Conservation (phyloP, 768 basidiomycete genomes). For the Chlorophyllum brunneum region DNA sequence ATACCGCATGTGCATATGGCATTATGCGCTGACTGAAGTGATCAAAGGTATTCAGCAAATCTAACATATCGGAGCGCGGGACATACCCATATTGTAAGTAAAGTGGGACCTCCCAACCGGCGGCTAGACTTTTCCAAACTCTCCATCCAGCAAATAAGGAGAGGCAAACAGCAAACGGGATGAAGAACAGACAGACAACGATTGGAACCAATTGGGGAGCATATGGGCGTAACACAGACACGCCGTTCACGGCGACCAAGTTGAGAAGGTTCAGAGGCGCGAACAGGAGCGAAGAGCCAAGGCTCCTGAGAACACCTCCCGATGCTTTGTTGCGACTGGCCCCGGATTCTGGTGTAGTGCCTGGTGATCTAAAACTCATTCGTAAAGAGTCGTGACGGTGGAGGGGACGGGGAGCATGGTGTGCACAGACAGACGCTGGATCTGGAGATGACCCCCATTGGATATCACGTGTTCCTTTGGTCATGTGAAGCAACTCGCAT, state of each 20-base stretch:
- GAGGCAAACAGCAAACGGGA: conserved; percentile 59
- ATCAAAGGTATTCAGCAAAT: conserved; percentile 12
- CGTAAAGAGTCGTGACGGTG: neutral
- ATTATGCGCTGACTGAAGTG: conserved; percentile 51
- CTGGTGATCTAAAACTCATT: neutral
- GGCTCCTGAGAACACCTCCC: neutral
- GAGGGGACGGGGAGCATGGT: too few species aligned
- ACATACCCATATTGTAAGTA: conserved; percentile 81
- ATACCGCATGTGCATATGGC: conserved; percentile 56
- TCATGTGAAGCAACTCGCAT: too few species aligned
- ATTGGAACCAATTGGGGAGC: conserved; percentile 66
- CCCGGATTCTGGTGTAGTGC: too few species aligned
- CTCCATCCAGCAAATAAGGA: conserved; percentile 67
- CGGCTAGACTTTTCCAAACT: conserved; percentile 71
- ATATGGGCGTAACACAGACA: conserved; percentile 43
- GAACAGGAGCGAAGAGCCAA: conserved; percentile 13
- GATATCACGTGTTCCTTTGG: too few species aligned
- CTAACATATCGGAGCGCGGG: neutral
- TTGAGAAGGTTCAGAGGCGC: conserved; percentile 16
- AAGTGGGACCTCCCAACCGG: conserved; percentile 64
- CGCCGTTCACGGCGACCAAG: conserved; percentile 18
- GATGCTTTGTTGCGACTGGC: neutral
- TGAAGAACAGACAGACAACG: conserved; percentile 51
- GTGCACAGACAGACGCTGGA: too few species aligned
- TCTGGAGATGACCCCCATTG: too few species aligned